Conservation (phyloP, 106 monocot species). For the Hemerocallis citrina region DNA sequence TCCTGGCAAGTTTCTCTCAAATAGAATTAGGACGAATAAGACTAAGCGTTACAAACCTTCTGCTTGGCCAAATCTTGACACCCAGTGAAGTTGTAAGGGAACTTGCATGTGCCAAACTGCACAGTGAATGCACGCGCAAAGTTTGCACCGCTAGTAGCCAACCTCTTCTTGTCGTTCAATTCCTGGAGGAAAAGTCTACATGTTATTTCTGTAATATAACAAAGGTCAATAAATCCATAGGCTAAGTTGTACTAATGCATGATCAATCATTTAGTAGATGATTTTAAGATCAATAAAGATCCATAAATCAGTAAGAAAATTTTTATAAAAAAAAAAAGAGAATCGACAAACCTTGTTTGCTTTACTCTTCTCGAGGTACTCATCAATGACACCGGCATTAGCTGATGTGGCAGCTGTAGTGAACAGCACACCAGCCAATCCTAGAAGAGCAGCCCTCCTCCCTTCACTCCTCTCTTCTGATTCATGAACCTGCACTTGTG, state of each 20-base stretch:
- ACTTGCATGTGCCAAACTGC: slow-evolving; percentile 87
- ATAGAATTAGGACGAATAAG: too few species aligned
- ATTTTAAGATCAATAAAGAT: too few species aligned
- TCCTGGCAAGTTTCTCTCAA: too few species aligned
- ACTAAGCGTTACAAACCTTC: slow-evolving; percentile 82
- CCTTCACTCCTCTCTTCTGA: slow-evolving; percentile 27
- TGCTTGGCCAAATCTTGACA: slow-evolving; percentile 97
- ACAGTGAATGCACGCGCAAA: slow-evolving; percentile 73
- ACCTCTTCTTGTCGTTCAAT: slow-evolving; percentile 92
- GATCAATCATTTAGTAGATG: too few species aligned
- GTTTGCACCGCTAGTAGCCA: slow-evolving; percentile 95
- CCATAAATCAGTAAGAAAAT: too few species aligned
- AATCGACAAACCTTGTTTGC: slow-evolving; percentile 75
- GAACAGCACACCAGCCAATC: slow-evolving; percentile 63
- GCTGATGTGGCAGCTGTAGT: slow-evolving; percentile 42
- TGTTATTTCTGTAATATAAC: too few species aligned
- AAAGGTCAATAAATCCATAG: too few species aligned
- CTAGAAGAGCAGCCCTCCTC: slow-evolving; percentile 60
- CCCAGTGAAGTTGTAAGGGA: slow-evolving; percentile 98
- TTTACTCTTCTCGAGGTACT: slow-evolving; percentile 96
- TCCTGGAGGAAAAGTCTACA: slow-evolving; percentile 41
- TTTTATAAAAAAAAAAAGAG: too few species aligned
- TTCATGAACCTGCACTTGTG: slow-evolving; percentile 29
- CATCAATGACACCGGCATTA: slow-evolving; percentile 75
- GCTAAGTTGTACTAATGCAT: too few species aligned